phyloP scores from a whole-genome alignment of 176 grass and related monocot species.

The Guadua angustifolia region DNA sequence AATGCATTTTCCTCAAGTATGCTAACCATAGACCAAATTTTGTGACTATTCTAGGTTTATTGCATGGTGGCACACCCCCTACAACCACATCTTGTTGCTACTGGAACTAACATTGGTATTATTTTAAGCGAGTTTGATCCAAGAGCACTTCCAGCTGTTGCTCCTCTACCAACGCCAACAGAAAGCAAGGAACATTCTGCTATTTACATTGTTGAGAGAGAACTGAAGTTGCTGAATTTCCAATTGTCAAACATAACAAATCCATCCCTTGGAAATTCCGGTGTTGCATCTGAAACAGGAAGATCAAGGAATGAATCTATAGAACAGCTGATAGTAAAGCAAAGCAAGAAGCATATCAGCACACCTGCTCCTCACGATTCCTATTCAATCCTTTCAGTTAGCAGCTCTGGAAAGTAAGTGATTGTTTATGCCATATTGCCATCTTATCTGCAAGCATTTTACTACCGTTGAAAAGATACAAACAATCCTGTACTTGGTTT shows the following conservation, averaged over 20 bases:
- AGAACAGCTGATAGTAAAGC: conserved; percentile 84
- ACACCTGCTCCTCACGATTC: conserved; percentile 97
- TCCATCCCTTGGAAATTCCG: conserved; percentile 67
- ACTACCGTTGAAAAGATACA: neutral
- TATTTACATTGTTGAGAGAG: conserved; percentile 96
- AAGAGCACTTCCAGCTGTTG: conserved; percentile 88
- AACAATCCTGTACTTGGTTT: conserved; percentile 1
- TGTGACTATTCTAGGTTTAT: conserved; percentile 71
- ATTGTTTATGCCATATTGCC: conserved; percentile 25
- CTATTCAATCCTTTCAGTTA: conserved; percentile 84
- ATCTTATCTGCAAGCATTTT: conserved; percentile 24
- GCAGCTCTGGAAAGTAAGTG: conserved; percentile 97
- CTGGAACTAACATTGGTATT: conserved; percentile 95
- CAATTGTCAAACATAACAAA: conserved; percentile 86
- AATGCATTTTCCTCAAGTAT: conserved; percentile 37
- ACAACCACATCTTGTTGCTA: conserved; percentile 97
- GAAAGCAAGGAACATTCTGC: conserved; percentile 89
- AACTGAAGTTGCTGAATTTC: conserved; percentile 93
- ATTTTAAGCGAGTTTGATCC: conserved; percentile 98
- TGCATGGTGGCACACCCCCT: conserved; percentile 99
- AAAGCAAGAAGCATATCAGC: conserved; percentile 93
- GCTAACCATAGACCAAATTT: conserved; percentile 36
- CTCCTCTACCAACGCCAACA: conserved; percentile 69
- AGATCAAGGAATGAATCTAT: conserved; percentile 63
- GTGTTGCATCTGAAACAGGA: conserved; percentile 61